phyloP scores from a whole-genome alignment of 2,329 filamentous ascomycete species.

The Grosmannia penicillata region DNA sequence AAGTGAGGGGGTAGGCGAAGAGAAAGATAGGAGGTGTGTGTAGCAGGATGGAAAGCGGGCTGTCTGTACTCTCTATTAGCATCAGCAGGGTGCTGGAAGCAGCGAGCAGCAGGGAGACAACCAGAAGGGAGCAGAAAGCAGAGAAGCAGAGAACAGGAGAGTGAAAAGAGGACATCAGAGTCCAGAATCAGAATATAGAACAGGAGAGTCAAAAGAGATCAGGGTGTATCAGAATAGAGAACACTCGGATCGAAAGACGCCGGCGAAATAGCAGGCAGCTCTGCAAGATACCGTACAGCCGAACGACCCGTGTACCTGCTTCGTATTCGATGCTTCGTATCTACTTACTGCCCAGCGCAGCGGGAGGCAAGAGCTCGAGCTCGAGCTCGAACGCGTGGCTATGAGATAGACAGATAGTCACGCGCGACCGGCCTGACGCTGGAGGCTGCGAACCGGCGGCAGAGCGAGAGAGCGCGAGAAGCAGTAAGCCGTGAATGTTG shows the following conservation, averaged over 20 bases:
- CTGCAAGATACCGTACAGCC: too few species aligned
- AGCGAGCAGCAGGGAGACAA: background rate
- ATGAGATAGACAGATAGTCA: too few species aligned
- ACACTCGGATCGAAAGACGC: background rate
- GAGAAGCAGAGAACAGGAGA: background rate
- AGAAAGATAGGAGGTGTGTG: slow-evolving; percentile 3
- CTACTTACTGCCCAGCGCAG: too few species aligned
- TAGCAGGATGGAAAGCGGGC: background rate
- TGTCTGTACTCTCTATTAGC: background rate
- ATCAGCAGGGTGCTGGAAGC: background rate
- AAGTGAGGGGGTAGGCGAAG: background rate
- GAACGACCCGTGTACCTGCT: too few species aligned
- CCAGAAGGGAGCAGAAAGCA: background rate
- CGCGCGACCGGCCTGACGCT: too few species aligned
- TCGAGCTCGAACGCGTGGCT: too few species aligned
- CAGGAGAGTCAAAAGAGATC: background rate
- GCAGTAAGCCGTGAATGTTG: too few species aligned
- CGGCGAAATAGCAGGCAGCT: too few species aligned
- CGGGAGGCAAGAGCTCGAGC: too few species aligned
- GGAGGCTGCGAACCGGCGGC: too few species aligned
- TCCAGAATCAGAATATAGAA: background rate
- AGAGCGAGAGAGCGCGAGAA: too few species aligned
- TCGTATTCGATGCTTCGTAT: too few species aligned
- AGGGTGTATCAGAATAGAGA: background rate
- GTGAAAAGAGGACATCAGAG: background rate